Base-by-base conservation (phyloP, 176 grass and related monocot genomes). In the Oryza brachyantha region DNA sequence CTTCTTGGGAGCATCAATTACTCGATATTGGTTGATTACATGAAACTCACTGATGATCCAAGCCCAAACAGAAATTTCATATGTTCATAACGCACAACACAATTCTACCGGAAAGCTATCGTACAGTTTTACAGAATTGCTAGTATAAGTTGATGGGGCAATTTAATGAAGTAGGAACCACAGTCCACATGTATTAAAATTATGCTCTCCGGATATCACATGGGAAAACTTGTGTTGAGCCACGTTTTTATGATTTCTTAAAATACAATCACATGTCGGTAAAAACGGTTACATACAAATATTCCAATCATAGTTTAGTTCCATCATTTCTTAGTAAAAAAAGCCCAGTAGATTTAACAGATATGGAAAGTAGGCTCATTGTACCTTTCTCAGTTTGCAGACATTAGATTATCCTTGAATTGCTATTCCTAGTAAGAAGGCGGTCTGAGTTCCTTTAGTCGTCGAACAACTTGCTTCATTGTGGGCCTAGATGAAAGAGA, bases 381-480 rank as follows among this genome's bases (percentile, higher is more conserved):
- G 78, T 74, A 89, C 70, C 82, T 70, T 38, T 16, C 22, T 64
- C 62, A 63, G 24, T 70, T 75, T 70, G 65, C 35, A 74, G 48
- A 79, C 24, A 5, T 27, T n/a, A 39, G 34, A 28, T 24, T 25
- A 76, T 10, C 35, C 32, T 42, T 54, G 57, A 42, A 57, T 88
- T 74, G 74, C 42, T 68, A 48, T 32, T 78, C 35, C 81, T 90
- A 90, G 70, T 83, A 90, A 82, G 83, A 71, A 17, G 86, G 86
- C 1, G 94, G 94, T 82, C 86, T 89, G 75, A 97, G 87, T 89
- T 97, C 91, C 78, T 84, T 97, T 70, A 97, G 77, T 34, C 94
- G 80, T 70, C 88, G 75, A 72, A 97, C 91, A 89, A 97, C 94
- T 87, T 97, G 94, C 81, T 97, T 97, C 94, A 97, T 97, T 73